Base-by-base conservation (phyloP, 2,329 filamentous ascomycete species). In the Ascochyta clinopodiicola region DNA sequence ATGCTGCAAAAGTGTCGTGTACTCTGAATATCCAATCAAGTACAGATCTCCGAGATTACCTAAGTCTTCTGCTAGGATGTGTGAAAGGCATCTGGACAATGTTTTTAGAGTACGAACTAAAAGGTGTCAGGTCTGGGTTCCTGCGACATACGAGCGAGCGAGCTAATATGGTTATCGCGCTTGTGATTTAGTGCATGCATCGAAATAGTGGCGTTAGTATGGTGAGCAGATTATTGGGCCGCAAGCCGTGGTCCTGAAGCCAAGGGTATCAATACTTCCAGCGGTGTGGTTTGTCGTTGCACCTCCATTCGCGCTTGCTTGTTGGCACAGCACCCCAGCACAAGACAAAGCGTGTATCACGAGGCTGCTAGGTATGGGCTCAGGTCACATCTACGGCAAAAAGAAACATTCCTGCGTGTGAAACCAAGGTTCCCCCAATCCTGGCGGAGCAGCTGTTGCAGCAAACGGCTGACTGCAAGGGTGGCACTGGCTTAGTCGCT, bases 371-470 rank as follows among this genome's bases (percentile, higher is more conserved):
- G 17, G 17, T 17, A 22, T 50, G 29, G 24, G 31, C 19, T 34
- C 31, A 39, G 22, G 35, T 32, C 15, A 36, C 17, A 19, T 27
- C 15, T 22, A 42, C 42, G 31, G 37, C 36, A 34, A 38, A 36
- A 47, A 25, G 12, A 43, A 56, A 35, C 52, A 56, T 51, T 56
- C 52, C 52, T 56, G 43, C 29, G 37, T 25, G 22, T 34, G 37
- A 42, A 39, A 48, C 25, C 38, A 39, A 10, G 32, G 37, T 36
- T 37, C 42, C 34, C 52, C 38, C 46, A 25, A 32, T 50, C 34
- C 42, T 50, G 31, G 38, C 21, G 38, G 29, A 22, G 36, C 35
- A 39, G 22, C 17, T 35, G 52, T 35, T 43, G 46, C 42, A 51
- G 22, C 39, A 19, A 37, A 39, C 31, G 15, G 43, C 38, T 25